Conservation (phyloP, 2,329 filamentous ascomycete species). For the Diaporthe aspalathi region DNA sequence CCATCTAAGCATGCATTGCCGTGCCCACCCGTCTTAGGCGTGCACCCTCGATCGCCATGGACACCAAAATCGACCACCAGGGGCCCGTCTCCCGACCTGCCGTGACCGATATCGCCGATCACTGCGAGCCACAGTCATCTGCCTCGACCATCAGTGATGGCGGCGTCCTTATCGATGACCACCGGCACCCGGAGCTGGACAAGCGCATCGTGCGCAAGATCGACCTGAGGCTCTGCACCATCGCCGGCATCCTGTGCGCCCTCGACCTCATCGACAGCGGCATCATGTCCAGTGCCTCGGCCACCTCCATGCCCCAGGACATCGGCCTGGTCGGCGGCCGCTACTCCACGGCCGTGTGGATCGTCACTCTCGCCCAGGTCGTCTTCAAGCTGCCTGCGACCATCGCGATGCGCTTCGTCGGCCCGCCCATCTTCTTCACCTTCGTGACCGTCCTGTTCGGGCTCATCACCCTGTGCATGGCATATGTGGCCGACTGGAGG, state of each 20-base stretch:
- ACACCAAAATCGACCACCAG: not conserved
- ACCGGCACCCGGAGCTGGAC: constrained; percentile 48
- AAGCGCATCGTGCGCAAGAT: constrained; percentile 69
- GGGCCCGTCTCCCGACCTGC: not conserved
- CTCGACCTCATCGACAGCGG: constrained; percentile 74
- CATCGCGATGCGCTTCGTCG: constrained; percentile 72
- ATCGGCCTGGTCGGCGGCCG: constrained; percentile 72
- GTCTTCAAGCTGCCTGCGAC: constrained; percentile 77
- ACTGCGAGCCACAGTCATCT: not conserved
- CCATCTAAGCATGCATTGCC: not conserved
- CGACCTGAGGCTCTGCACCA: constrained; percentile 75
- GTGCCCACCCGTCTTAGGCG: not conserved
- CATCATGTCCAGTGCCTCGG: constrained; percentile 76
- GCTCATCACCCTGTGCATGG: constrained; percentile 74
- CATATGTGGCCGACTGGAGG: constrained; percentile 74
- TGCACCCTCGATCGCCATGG: constrained; percentile 16
- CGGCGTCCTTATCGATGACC: constrained; percentile 42
- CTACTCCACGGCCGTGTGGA: constrained; percentile 78
- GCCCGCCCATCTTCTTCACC: constrained; percentile 72
- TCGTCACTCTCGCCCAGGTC: constrained; percentile 77
- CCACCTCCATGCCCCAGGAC: constrained; percentile 75
- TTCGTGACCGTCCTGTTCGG: constrained; percentile 71
- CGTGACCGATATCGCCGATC: not conserved
- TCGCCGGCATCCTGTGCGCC: constrained; percentile 76
- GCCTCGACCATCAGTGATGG: constrained; percentile 28